phyloP scores from a whole-genome alignment of 2,329 filamentous ascomycete genomes.

The Pestalotiopsis sp. region DNA sequence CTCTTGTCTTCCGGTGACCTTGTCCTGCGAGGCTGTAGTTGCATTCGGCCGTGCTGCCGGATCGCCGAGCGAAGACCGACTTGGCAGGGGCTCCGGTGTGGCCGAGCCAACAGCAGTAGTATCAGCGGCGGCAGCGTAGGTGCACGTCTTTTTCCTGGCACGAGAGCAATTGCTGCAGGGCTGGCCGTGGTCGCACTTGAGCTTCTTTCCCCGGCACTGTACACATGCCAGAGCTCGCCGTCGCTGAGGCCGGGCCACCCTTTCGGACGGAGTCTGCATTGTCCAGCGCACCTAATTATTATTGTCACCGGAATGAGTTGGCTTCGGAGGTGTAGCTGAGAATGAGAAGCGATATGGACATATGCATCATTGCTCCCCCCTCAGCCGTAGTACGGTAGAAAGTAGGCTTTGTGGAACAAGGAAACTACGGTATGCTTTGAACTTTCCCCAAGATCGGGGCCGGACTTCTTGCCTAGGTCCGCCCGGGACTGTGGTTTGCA shows the following conservation, averaged over 20 bases:
- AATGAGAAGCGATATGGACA: background rate
- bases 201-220: slow-evolving; percentile 8
- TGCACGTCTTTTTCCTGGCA: slow-evolving; percentile 1
- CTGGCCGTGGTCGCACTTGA: slow-evolving; percentile 7
- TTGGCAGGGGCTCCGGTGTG: background rate
- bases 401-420: background rate
- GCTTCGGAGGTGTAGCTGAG: background rate
- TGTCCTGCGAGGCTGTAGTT: background rate
- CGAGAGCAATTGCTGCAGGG: slow-evolving; percentile 11
- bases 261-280: background rate
- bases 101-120: background rate
- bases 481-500: background rate
- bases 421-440: too few relatives aligned
- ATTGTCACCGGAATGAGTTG: background rate
- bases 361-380: background rate
- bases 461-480: background rate
- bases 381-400: background rate
- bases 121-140: background rate
- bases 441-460: background rate
- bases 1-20: background rate
- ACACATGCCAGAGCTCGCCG: background rate
- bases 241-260: background rate
- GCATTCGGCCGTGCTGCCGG: background rate
- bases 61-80: background rate
- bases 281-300: background rate